Percentiles rank a stretch among this genome's conserved stretches.
Conservation (phyloP, 257 asterid genomes). For the Mentha longifolia region DNA sequence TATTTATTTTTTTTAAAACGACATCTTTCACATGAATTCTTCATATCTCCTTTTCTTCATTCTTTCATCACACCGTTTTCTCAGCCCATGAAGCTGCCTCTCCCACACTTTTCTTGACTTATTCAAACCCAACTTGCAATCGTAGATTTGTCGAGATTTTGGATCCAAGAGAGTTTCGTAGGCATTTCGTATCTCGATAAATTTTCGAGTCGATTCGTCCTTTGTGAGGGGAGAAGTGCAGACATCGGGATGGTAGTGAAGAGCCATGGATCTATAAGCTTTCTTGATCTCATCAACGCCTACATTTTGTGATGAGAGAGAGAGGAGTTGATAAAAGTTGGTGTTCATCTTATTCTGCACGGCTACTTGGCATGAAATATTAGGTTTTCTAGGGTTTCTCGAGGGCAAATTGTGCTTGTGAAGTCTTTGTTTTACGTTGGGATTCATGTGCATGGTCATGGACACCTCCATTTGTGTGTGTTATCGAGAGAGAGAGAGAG, state of each 20-base stretch:
- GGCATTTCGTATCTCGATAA: constrained; percentile 49
- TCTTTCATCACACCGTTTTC: constrained; percentile 38
- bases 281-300: constrained; percentile 55
- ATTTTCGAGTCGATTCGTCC: constrained; percentile 47
- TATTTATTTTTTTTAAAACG: too few relatives aligned
- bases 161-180: constrained; percentile 58
- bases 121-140: constrained; percentile 37
- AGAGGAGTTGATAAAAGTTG: constrained; percentile 48
- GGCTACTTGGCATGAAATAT: constrained; percentile 11
- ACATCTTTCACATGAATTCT: background rate
- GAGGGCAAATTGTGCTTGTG: background rate
- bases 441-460: constrained; percentile 18
- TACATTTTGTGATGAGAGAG: constrained; percentile 41
- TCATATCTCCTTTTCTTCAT: constrained; percentile 29
- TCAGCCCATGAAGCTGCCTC: constrained; percentile 54
- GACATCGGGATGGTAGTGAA: constrained; percentile 55
- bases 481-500: constrained; percentile 8
- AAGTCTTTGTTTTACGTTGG: background rate
- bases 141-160: constrained; percentile 37
- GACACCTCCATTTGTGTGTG: constrained; percentile 27
- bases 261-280: constrained; percentile 55
- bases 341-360: constrained; percentile 15
- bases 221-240: constrained; percentile 27
- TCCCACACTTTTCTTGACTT: constrained; percentile 50
- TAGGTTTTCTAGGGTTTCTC: background rate